Percentiles rank a stretch among this genome's conserved stretches.
Evolutionary conservation across 2,329 filamentous ascomycete genomes (phyloP).

Genomic region (Cytospora schulzeri): DNA sequence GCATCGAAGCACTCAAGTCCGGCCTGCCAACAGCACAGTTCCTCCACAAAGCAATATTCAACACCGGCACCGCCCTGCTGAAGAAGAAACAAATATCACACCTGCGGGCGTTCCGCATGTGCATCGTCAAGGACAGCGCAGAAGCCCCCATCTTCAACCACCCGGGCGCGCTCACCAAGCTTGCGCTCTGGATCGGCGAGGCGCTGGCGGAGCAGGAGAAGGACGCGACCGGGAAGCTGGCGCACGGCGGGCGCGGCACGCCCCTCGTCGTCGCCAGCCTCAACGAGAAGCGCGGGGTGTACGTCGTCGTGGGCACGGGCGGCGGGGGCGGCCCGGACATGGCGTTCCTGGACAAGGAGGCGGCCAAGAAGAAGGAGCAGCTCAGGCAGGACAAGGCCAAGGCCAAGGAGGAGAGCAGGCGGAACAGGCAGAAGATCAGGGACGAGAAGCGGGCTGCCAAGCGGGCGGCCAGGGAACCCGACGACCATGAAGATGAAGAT

Average conservation of each 20-base stretch:
- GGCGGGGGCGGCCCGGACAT: conserved; percentile 79
- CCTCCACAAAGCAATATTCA: conserved; percentile 88
- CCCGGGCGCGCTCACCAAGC: conserved; percentile 87
- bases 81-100: conserved; percentile 94
- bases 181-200: conserved; percentile 92
- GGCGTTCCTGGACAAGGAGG: conserved; percentile 68
- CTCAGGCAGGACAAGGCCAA: conserved; percentile 66
- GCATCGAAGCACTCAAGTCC: conserved; percentile 74
- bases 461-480: conserved; percentile 49
- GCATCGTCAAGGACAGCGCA: conserved; percentile 91
- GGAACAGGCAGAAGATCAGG: conserved; percentile 58
- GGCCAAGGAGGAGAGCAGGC: conserved; percentile 59
- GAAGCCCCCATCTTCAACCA: conserved; percentile 92
- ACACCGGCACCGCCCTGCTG: conserved; percentile 86
- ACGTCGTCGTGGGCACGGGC: conserved; percentile 90
- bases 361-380: conserved; percentile 62
- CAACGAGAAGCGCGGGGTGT: conserved; percentile 84
- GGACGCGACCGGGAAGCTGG: conserved; percentile 69
- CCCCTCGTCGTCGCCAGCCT: conserved; percentile 89
- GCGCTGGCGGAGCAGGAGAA: conserved; percentile 88
- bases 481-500: conserved; percentile 46
- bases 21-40: conserved; percentile 84
- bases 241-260: conserved; percentile 70
- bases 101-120: conserved; percentile 89
- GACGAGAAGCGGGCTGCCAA: conserved; percentile 64